Evolutionary conservation across 164 flowering plant species (phyloP), one percentile per base, ranked within the genome.

Genomic region (Stephania cephalantha): DNA sequence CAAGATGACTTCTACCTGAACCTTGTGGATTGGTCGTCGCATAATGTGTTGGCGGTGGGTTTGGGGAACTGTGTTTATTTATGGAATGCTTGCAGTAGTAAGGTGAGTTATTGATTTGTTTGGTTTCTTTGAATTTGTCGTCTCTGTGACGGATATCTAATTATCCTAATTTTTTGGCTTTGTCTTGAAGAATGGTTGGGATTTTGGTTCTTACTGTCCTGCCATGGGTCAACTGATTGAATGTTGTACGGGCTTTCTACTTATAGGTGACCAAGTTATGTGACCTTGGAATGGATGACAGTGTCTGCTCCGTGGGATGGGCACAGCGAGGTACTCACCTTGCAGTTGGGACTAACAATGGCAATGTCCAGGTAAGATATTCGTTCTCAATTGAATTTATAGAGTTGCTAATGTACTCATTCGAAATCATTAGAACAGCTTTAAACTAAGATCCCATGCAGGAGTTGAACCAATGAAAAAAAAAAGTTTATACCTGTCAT

Each of bases 11-110:
- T 94, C 74, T 96, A 96, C 80, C 78, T 92, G 82, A 96, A 96
- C 80, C 88, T 96, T 35, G 97, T 96, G 52, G 98, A 96, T 80
- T 96, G 99, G 99, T 96, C 99, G 55, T 82, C 94, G n/a, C 85
- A 89, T 76, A 94, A 96, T 83, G 90, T 96, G 22, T 78, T 96
- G 83, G 97, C 99, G 13, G 99, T 96, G 65, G 99, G 98, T 6
- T 81, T 96, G 86, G 97, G 93, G 0, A 91, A 85, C 73, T 92
- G 97, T 76, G 99, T 94, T 58, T 96, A 96, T 83, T 78, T 96
- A 20, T 96, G 99, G 98, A 93, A 94, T 89, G 98, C 97, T 84
- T 88, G 91, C 55, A 96, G 98, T 73, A 94, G 98, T 78, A 92
- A 96, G 98, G 98, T 90, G 75, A 81, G 81, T 52, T 58, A 9